Evolutionary conservation across 192 early-diverging fungal genomes (phyloP).

Genomic region (Podila epigama): DNA sequence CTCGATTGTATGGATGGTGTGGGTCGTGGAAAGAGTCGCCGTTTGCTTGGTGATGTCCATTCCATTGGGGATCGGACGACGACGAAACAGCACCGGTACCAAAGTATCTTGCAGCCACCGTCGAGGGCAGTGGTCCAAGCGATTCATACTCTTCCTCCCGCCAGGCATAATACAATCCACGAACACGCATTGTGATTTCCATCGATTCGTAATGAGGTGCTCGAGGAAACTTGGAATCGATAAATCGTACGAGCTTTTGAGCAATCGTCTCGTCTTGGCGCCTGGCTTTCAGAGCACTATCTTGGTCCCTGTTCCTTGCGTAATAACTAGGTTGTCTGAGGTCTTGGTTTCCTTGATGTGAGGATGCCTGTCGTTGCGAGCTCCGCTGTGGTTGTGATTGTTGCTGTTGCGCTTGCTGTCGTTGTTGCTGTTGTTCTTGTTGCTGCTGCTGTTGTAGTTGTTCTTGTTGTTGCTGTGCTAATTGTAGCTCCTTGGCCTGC

Average conservation of each 20-base stretch:
- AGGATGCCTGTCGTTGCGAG: too few relatives aligned
- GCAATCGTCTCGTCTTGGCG: too few relatives aligned
- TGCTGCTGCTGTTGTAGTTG: background rate
- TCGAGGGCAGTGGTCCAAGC: background rate
- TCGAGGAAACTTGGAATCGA: background rate
- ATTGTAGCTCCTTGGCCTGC: background rate
- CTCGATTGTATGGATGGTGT: background rate
- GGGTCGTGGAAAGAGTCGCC: background rate
- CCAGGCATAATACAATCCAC: conserved; percentile 35
- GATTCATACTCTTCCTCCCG: conserved; percentile 10
- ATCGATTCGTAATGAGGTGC: conserved; percentile 9
- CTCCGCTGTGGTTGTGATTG: background rate
- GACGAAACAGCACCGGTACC: background rate
- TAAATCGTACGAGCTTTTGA: too few relatives aligned
- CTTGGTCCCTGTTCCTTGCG: too few relatives aligned
- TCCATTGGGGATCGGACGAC: background rate
- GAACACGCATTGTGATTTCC: conserved; percentile 36
- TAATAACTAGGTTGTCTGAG: too few relatives aligned
- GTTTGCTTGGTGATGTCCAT: background rate
- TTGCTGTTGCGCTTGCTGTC: background rate
- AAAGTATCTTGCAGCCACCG: background rate
- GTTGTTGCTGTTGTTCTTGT: background rate
- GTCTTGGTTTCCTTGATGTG: too few relatives aligned
- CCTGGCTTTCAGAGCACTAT: too few relatives aligned
- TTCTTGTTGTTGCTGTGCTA: background rate